These are phyloP conservation scores for Saccharomyces hybrid DNA, from an alignment of 1,139 yeast species.

Conservation along the genomic window DNA sequence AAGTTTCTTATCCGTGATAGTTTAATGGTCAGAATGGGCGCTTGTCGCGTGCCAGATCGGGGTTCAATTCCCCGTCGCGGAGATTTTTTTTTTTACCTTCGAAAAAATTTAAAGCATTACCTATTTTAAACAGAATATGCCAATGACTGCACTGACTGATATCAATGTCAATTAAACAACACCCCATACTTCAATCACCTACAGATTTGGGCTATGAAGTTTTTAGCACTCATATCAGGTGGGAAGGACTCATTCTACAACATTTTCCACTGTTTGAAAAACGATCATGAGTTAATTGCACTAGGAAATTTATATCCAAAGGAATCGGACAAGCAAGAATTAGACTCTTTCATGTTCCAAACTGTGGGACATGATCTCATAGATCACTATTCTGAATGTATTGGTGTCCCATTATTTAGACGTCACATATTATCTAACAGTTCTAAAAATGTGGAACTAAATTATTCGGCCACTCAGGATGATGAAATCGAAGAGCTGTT, in stretches of 20 bases:
- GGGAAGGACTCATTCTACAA: conserved; percentile 94
- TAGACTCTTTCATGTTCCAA: conserved; percentile 95
- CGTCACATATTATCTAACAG: conserved; percentile 51
- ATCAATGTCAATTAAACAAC: neutral
- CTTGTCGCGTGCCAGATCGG: conserved; percentile 37
- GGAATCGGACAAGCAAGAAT: conserved; percentile 43
- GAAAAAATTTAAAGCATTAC: no score
- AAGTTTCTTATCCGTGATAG: conserved; percentile 25
- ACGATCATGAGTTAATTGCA: conserved; percentile 80
- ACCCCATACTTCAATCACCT: neutral
- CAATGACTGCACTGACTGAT: neutral
- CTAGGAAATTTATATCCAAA: conserved; percentile 75
- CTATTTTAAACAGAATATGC: no score
- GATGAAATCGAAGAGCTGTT: conserved; percentile 86
- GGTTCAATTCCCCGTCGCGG: conserved; percentile 37
- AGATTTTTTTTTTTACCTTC: conserved; percentile 17
- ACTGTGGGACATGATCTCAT: conserved; percentile 92
- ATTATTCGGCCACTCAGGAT: conserved; percentile 53
- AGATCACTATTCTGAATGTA: conserved; percentile 55
- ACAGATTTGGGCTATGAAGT: conserved; percentile 51
- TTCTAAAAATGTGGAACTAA: conserved; percentile 59
- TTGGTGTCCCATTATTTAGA: conserved; percentile 74
- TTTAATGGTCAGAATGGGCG: conserved; percentile 35
- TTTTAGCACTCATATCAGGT: conserved; percentile 86
- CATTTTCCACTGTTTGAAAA: conserved; percentile 69